Base-by-base conservation (phyloP, 2,329 filamentous ascomycete genomes). In the Fusarium abutilonis region DNA sequence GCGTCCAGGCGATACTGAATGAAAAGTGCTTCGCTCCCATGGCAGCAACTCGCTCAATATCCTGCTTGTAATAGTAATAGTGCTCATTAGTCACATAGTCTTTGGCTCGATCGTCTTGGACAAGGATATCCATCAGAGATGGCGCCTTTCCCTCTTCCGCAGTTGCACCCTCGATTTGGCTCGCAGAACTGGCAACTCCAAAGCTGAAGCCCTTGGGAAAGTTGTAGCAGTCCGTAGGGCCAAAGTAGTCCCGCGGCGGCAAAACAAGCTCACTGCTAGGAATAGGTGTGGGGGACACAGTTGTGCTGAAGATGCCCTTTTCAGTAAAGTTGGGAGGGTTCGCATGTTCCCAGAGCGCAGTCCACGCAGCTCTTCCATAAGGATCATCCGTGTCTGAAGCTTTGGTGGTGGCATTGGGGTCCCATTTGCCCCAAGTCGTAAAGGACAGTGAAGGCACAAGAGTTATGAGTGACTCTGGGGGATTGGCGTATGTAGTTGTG, bases 11-110 rank as follows among this genome's bases (percentile, higher is more conserved):
- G 50, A 85, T 82, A 4, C 78, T 81, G 59, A 84, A 84, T 3
- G 80, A 79, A 68, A 82, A 84, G 44, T 82, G 79, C 40, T 77
- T 77, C 9, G 83, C 76, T 0, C 83, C 83, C 70, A 85, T 77
- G 3, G 79, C 75, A 1, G 82, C 82, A 9, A 85, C 74, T 0
- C 82, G 77, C 54, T 80, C 81, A 39, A 85, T 83, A 38, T 85
- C 81, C 70, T 84, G 83, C 68, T 84, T 84, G 64, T 84, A 85
- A 8, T 82, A 70, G 57, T 83, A 85, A 66, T 84, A 85, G 52
- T 83, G 78, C 70, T 82, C 80, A 38, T 79, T 82, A 3, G 79
- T 78, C 32, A 76, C 72, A 50, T 77, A 75, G 26, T 70, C 56
- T 39, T 77, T 75, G 4, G 58, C 48, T 2, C 68, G 44, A 6